These are phyloP conservation scores for Agroathelia rolfsii DNA, from an alignment of 1,284 basidiomycete species.

Conservation along the genomic window DNA sequence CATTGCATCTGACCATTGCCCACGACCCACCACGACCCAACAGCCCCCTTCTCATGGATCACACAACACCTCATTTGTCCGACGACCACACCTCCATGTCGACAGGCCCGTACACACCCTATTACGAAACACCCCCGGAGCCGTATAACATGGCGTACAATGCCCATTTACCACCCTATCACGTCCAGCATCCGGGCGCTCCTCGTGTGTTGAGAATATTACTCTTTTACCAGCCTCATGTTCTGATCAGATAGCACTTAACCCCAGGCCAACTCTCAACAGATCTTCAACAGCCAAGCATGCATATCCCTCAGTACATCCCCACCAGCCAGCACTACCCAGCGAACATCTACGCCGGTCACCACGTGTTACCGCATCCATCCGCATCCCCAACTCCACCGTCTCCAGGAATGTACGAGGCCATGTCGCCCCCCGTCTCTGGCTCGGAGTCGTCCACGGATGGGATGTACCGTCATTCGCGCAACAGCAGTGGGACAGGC, in stretches of 20 bases:
- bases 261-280: slow-evolving; percentile 43
- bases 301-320: slow-evolving; percentile 41
- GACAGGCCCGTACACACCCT: slow-evolving; percentile 25
- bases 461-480: slow-evolving; percentile 63
- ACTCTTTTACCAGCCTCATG: slow-evolving; percentile 35
- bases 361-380: slow-evolving; percentile 39
- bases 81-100: slow-evolving; percentile 30
- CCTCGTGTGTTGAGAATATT: slow-evolving; percentile 42
- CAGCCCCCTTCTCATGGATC: slow-evolving; percentile 25
- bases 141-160: slow-evolving; percentile 31
- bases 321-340: slow-evolving; percentile 39
- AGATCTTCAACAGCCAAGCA: slow-evolving; percentile 39
- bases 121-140: slow-evolving; percentile 31
- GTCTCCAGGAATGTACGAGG: slow-evolving; percentile 70
- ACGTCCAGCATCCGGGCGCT: slow-evolving; percentile 30
- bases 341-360: slow-evolving; percentile 40
- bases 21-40: slow-evolving; percentile 25
- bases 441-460: slow-evolving; percentile 77
- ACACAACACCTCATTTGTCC: slow-evolving; percentile 26
- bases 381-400: slow-evolving; percentile 57
- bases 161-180: slow-evolving; percentile 29
- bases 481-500: slow-evolving; percentile 65
- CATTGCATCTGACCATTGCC: slow-evolving; percentile 18
- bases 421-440: slow-evolving; percentile 71
- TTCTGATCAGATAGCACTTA: slow-evolving; percentile 40